Percentiles rank a stretch among this genome's conserved stretches.
These are phyloP conservation scores for Fusarium sulawesiense DNA, from an alignment of 2,329 filamentous ascomycete genomes.

Conservation along the genomic window DNA sequence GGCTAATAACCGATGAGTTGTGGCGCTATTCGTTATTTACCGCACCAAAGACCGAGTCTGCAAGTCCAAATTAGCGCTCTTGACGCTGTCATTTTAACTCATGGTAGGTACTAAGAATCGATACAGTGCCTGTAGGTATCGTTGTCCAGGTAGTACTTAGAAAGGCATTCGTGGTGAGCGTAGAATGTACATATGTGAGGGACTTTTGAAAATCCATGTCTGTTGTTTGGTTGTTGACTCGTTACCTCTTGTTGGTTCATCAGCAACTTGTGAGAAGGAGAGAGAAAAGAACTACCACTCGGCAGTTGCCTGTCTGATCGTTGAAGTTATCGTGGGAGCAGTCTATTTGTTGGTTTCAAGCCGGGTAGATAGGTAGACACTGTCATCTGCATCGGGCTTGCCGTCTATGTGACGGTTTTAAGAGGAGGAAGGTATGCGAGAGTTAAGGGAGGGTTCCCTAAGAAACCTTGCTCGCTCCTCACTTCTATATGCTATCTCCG, in stretches of 20 bases:
- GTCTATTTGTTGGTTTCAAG: neutral
- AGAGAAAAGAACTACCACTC: neutral
- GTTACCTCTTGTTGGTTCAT: neutral
- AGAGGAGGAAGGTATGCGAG: conserved; percentile 6
- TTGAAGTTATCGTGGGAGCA: conserved; percentile 6
- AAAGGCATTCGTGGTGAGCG: conserved; percentile 5
- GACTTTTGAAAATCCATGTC: conserved; percentile 10
- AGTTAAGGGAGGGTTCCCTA: conserved; percentile 21
- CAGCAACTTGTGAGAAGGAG: neutral
- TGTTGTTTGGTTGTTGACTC: neutral
- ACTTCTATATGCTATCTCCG: neutral
- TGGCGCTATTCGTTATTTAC: conserved; percentile 35
- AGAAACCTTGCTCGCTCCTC: conserved; percentile 11
- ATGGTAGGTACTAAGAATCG: neutral
- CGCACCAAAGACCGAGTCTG: neutral
- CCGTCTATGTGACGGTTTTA: conserved; percentile 18
- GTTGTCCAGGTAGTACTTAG: neutral
- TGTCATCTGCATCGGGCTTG: conserved; percentile 27
- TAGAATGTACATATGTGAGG: conserved; percentile 9
- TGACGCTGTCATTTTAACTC: conserved; percentile 11
- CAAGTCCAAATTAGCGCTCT: conserved; percentile 5
- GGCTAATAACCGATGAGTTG: conserved; percentile 26
- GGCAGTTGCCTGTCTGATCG: neutral
- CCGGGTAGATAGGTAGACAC: neutral
- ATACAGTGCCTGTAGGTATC: neutral